phyloP scores from a whole-genome alignment of 1,284 basidiomycete genomes.

The Cryptococcus deneoformans region DNA sequence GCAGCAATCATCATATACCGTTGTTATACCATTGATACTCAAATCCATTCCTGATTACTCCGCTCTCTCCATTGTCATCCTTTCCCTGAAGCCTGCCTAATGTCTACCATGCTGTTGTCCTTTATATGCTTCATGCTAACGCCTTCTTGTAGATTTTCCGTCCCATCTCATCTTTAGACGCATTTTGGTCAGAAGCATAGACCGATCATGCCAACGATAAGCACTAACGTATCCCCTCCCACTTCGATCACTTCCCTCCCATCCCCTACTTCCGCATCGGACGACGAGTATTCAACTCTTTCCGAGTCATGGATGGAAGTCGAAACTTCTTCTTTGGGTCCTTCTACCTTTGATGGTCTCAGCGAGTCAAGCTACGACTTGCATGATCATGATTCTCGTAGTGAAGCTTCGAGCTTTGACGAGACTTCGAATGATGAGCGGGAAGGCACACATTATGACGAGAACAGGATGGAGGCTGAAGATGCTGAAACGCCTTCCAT shows the following conservation, averaged over 20 bases:
- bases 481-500: slow-evolving; percentile 12
- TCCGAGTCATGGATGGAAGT: slow-evolving; percentile 18
- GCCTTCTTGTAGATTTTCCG: background rate
- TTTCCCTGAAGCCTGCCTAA: background rate
- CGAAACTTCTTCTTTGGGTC: slow-evolving; percentile 59
- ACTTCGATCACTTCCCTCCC: slow-evolving; percentile 4
- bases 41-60: background rate
- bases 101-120: background rate
- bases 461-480: background rate
- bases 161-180: background rate
- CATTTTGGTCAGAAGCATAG: background rate
- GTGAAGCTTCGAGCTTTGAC: background rate
- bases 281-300: slow-evolving; percentile 8
- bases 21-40: background rate
- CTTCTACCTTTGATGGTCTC: slow-evolving; percentile 62
- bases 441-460: slow-evolving; percentile 5
- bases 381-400: slow-evolving; percentile 7
- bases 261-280: slow-evolving; percentile 12
- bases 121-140: background rate
- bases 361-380: slow-evolving; percentile 26
- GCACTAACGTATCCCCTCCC: background rate
- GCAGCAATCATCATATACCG: no score
- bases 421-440: background rate
- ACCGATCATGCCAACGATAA: background rate
- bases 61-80: background rate